Evolutionary conservation across 1,284 basidiomycete species (phyloP).

Genomic region (Naganishia sp.): DNA sequence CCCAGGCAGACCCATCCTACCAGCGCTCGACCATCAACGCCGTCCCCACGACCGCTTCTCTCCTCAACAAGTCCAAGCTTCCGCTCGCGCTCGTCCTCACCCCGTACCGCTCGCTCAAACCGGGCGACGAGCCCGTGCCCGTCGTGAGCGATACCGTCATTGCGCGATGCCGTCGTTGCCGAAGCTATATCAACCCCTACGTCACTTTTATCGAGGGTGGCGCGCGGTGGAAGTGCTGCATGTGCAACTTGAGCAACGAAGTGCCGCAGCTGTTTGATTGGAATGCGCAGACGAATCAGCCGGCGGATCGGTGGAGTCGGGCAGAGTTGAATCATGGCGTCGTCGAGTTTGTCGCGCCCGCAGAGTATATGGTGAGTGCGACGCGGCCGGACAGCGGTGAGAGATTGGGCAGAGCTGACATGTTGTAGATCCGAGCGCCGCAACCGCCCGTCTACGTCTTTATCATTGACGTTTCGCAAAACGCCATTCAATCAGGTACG

Average conservation of each 20-base stretch:
- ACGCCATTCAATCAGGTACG: conserved; percentile 80
- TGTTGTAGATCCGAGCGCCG: conserved; percentile 72
- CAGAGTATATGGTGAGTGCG: conserved; percentile 86
- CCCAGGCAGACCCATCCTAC: conserved; percentile 81
- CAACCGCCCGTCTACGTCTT: conserved; percentile 97
- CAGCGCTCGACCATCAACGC: conserved; percentile 90
- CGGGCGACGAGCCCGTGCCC: conserved; percentile 69
- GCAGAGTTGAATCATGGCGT: conserved; percentile 90
- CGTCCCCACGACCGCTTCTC: conserved; percentile 86
- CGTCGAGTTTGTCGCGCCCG: conserved; percentile 96
- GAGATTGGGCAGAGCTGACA: background rate
- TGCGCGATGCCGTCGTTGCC: conserved; percentile 92
- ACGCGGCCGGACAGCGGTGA: background rate
- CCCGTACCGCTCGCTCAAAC: conserved; percentile 78
- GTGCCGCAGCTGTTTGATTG: conserved; percentile 98
- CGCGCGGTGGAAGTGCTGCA: conserved; percentile 98
- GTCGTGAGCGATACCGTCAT: conserved; percentile 92
- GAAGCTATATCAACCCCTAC: conserved; percentile 98
- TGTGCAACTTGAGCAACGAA: conserved; percentile 98
- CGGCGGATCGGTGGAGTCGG: conserved; percentile 91
- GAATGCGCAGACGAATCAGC: conserved; percentile 90
- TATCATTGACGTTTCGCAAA: conserved; percentile 92
- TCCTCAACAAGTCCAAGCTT: conserved; percentile 89
- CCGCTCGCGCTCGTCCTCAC: conserved; percentile 88
- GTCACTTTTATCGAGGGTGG: conserved; percentile 98